Base-by-base conservation (phyloP, 179 eudicot genomes). In the Actinidia arguta region DNA sequence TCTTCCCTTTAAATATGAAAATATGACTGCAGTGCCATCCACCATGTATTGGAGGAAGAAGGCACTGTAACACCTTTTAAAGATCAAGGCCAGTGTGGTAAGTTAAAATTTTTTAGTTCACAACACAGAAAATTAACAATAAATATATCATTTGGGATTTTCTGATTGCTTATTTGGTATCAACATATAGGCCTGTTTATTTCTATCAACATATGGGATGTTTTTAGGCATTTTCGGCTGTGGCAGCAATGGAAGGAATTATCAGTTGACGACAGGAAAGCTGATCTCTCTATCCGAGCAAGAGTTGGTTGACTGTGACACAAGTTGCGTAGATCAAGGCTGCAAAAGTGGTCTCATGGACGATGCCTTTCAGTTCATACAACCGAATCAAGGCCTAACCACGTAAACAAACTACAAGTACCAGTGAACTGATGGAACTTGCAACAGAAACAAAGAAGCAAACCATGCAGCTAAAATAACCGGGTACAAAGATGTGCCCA, bases 61-160 rank as follows among this genome's bases (percentile, higher is more conserved):
- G 51, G 51, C 17, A 50, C 73, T 6, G 73, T 69, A 42, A 69
- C 73, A 6, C 51, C 73, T 69, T 3, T 76, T 46, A 76, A 76
- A 22, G 52, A 76, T 31, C 80, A 76, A 76, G 52, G 69, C 8
- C 68, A 56, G 3, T 76, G 80, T 13, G 80, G 80, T 58, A 58
- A 58, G 80, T 39, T 22, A n/a, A 3, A 8, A 17, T 22, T 22
- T 62, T 62, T 50, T 50, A 50, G 11, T 4, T 62, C 67, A 62
- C 27, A 8, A 62, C 1, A 22, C 12, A 9, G 2, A 62, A 22
- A 62, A 62, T 1, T 3, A 22, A 22, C 2, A 61, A 22, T 61
- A 61, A 9, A 22, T 22, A 61, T 4, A 3, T 22, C n/a, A 61
- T n/a, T 22, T 22, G 4, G 9, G 3, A 61, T 22, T 22, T 61